Conservation (phyloP, 495 filamentous ascomycete species). For the Neurospora tetraspora region DNA sequence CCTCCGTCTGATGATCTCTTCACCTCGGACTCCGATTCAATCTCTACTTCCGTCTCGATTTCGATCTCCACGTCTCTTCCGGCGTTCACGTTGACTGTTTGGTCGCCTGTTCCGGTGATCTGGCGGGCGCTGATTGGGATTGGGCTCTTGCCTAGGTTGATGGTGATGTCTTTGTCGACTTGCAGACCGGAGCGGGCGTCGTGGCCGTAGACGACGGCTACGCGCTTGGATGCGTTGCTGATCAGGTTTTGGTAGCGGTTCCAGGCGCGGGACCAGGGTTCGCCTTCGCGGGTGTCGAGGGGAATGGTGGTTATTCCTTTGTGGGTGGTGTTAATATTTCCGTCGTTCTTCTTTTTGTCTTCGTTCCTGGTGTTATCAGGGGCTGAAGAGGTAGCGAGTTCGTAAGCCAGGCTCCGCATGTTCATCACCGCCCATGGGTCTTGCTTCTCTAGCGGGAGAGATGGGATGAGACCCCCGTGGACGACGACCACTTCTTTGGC, state of each 20-base stretch:
- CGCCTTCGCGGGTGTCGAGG: slow-evolving; percentile 44
- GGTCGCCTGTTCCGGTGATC: not conserved
- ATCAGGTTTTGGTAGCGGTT: slow-evolving; percentile 24
- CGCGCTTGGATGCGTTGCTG: slow-evolving; percentile 9
- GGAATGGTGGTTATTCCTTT: slow-evolving; percentile 42
- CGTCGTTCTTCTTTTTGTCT: not conserved
- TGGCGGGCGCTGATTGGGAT: not conserved
- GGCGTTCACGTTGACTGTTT: not conserved
- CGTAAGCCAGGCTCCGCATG: slow-evolving; percentile 62
- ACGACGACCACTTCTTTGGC: slow-evolving; percentile 60
- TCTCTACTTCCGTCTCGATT: not conserved
- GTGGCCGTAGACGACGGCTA: slow-evolving; percentile 74
- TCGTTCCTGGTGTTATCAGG: not conserved
- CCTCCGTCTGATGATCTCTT: not conserved
- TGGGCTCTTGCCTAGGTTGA: slow-evolving; percentile 1
- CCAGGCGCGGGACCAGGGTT: slow-evolving; percentile 58
- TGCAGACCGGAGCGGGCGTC: slow-evolving; percentile 64
- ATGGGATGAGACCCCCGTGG: slow-evolving; percentile 77
- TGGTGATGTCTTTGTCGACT: slow-evolving; percentile 8
- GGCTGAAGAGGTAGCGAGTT: not conserved
- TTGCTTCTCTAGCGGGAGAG: slow-evolving; percentile 57
- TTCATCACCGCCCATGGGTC: slow-evolving; percentile 81
- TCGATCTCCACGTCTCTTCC: not conserved
- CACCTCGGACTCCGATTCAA: slow-evolving; percentile 1
- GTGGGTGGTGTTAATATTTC: not conserved